Percentiles rank a stretch among this genome's conserved stretches.
Conservation (phyloP, 169 alveolate genomes). For the Theileria parva region DNA sequence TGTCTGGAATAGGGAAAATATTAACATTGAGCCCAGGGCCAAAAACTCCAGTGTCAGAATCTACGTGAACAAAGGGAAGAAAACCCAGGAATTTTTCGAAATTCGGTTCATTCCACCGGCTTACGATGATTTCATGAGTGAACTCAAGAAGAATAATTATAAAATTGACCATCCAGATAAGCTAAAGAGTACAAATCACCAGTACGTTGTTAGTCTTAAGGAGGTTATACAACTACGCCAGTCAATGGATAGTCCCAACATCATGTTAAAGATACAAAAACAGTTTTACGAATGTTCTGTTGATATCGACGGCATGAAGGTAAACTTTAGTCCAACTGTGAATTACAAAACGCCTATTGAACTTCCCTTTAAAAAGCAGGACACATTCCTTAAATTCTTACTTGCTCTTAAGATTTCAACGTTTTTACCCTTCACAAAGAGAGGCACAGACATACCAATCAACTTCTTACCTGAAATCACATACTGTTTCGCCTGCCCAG, state of each 20-base stretch:
- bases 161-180: conserved; percentile 22
- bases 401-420: conserved; percentile 73
- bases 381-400: conserved; percentile 69
- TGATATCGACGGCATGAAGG: conserved; percentile 37
- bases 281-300: conserved; percentile 43
- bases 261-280: conserved; percentile 60
- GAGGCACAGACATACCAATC: conserved; percentile 30
- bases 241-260: conserved; percentile 67
- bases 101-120: conserved; percentile 66
- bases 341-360: conserved; percentile 23
- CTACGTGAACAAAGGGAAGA: conserved; percentile 65
- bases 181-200: conserved; percentile 51
- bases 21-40: conserved; percentile 42
- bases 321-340: conserved; percentile 54
- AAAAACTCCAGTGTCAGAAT: conserved; percentile 68
- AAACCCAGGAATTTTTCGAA: conserved; percentile 75
- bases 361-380: conserved; percentile 44
- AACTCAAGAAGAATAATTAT: conserved; percentile 24
- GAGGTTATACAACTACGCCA: conserved; percentile 66
- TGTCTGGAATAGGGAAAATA: conserved; percentile 59
- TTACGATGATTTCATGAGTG: conserved; percentile 30
- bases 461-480: conserved; percentile 67
- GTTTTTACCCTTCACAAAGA: conserved; percentile 54
- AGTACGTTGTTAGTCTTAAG: conserved; percentile 66
- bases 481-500: conserved; percentile 76